These are phyloP conservation scores for Sclerotinia subarctica DNA, from an alignment of 2,329 filamentous ascomycete species.

Conservation along the genomic window DNA sequence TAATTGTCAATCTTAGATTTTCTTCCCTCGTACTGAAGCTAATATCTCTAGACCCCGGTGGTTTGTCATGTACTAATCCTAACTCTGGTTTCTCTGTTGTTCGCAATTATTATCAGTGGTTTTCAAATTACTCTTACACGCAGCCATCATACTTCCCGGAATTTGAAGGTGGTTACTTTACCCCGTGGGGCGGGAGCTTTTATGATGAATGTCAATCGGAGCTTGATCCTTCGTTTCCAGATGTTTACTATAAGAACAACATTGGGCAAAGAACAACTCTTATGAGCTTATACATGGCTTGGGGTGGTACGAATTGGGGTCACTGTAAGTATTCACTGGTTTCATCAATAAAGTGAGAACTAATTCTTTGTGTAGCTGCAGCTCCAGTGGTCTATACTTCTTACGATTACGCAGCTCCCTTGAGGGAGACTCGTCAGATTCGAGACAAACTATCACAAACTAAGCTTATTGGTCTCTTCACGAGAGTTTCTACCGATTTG, in stretches of 20 bases:
- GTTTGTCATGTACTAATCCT: constrained; percentile 49
- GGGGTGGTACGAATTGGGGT: constrained; percentile 56
- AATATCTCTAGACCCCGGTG: constrained; percentile 40
- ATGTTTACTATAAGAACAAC: constrained; percentile 56
- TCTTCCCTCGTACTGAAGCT: background rate
- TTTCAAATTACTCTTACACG: constrained; percentile 52
- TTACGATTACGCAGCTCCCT: constrained; percentile 47
- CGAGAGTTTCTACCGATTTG: constrained; percentile 49
- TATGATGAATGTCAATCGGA: constrained; percentile 50
- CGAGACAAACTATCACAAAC: constrained; percentile 52
- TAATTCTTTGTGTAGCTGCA: constrained; percentile 36
- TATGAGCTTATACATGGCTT: constrained; percentile 51
- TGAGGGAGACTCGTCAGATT: constrained; percentile 53
- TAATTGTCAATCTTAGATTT: background rate
- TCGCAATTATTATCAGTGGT: constrained; percentile 55
- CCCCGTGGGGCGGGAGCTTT: constrained; percentile 51
- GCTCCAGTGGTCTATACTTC: constrained; percentile 49
- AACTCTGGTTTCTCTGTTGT: constrained; percentile 49
- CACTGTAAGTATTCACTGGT: constrained; percentile 40
- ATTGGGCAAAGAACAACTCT: constrained; percentile 50
- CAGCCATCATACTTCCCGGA: constrained; percentile 53
- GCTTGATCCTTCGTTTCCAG: constrained; percentile 47
- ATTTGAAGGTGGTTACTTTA: constrained; percentile 53
- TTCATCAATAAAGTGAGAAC: background rate
- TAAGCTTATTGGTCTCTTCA: constrained; percentile 54